Percentiles rank a stretch among this genome's conserved stretches.
Conservation (phyloP, 2,329 filamentous ascomycete genomes). For the Xylariales sp. region DNA sequence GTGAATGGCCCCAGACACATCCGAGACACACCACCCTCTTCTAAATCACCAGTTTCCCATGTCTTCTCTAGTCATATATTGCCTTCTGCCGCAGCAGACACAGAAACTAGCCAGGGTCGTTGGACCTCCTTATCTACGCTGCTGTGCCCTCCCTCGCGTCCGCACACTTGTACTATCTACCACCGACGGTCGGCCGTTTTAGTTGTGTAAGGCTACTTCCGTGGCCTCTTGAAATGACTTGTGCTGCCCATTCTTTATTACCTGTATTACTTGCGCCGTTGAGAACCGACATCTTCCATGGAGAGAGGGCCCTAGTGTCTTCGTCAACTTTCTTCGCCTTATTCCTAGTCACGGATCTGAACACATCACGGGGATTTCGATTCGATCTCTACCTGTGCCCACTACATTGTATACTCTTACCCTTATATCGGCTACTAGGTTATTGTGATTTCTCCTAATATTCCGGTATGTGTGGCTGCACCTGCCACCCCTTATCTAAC, state of each 20-base stretch:
- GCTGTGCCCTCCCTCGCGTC: slow-evolving; percentile 10
- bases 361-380: neutral
- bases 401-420: neutral
- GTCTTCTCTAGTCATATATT: slow-evolving; percentile 36
- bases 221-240: slow-evolving; percentile 41
- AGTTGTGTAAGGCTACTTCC: slow-evolving; percentile 42
- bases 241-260: slow-evolving; percentile 38
- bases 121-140: slow-evolving; percentile 13
- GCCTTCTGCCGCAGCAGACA: slow-evolving; percentile 37
- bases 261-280: slow-evolving; percentile 37
- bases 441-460: neutral
- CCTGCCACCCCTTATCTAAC: neutral
- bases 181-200: slow-evolving; percentile 34
- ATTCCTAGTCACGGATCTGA: neutral
- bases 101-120: slow-evolving; percentile 15
- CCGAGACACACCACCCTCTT: slow-evolving; percentile 42
- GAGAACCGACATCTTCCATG: slow-evolving; percentile 27
- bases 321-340: slow-evolving; percentile 12
- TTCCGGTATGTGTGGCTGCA: slow-evolving; percentile 21
- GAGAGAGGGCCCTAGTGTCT: neutral
- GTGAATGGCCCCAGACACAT: slow-evolving; percentile 34
- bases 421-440: neutral
- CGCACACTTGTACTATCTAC: slow-evolving; percentile 40
- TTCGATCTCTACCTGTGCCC: neutral
- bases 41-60: slow-evolving; percentile 24